Evolutionary conservation across 495 filamentous ascomycete genomes (phyloP), one percentile per base, ranked within the genome.

Genomic region (Penicillium salamii): DNA sequence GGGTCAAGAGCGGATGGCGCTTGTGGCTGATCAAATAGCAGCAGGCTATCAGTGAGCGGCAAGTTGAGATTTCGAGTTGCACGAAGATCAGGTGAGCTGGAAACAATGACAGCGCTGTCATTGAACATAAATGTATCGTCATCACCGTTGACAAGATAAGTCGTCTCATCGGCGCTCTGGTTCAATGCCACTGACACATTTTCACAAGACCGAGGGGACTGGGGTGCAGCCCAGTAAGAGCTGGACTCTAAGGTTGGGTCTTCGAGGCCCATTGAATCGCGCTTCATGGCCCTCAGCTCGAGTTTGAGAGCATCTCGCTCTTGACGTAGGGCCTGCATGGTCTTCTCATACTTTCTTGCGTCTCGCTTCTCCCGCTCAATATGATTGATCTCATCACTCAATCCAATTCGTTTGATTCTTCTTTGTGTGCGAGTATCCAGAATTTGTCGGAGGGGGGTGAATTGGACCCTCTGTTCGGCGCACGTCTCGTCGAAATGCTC

Each of bases 361-460:
- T 70, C 65, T 33, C 72, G 74, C 59, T 81, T 80, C 47, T 86
- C 81, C 2, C 69, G 71, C 41, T 80, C 69, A 42, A 89, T 82
- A 15, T 64, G 67, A 63, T 87, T 90, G 51, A 88, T 78, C 62
- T 91, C 87, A 58, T 90, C 82, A 54, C 86, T 89, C 29, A 93
- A 65, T 21, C 87, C 82, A 51, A 84, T 83, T 17, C 88, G 80
- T 12, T 81, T 76, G 19, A 91, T 76, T 36, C 87, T 78, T 18
- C 88, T 80, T 61, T 84, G 82, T n/a, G 81, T 77, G n/a, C 89
- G 80, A 18, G 74, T 72, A 55, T 90, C 85, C 18, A 91, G 63
- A 4, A 86, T 77, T 20, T 88, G 81, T n/a, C 80, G 75, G 24
- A 91, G 69, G 0, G 88, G 85, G 2, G 78, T 78, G 52, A 89